Evolutionary conservation across 805 yeast species (phyloP), one percentile per base, ranked within the genome.

Genomic region (Candida hispaniensis): DNA sequence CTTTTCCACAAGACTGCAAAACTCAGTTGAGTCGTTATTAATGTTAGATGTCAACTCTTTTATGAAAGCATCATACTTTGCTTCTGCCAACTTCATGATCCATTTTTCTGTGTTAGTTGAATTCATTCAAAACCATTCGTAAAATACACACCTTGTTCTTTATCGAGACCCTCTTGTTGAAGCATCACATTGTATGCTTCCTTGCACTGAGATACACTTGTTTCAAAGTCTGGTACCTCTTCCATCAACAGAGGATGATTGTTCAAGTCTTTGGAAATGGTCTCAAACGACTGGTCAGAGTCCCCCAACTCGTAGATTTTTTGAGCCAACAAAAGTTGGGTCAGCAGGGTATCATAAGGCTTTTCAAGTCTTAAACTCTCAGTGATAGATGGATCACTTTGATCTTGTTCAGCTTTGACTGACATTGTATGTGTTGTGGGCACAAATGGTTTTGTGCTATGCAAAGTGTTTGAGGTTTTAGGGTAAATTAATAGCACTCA

Each of bases 301-400:
- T 43, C 49, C 14, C 46, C 47, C 29, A 39, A 41, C 34, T 56
- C 59, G 24, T 55, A 52, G n/a, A 57, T 51, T 17, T 49, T 39
- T 35, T 56, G 61, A 2, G 48, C 50, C 10, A 56, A 47, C 8
- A 56, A 40, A 17, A 56, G 48, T 34, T 47, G 47, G 45, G 47
- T 51, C 15, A 55, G 42, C 6, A 32, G 29, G 12, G 32, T 28
- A 3, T 19, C 6, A 8, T 20, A 35, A 2, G 21, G 34, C 5
- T n/a, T 21, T 4, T 26, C 11, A 7, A 17, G n/a, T 12, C 14
- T n/a, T 9, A 14, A n/a, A n/a, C n/a, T n/a, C n/a, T n/a, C n/a
- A n/a, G n/a, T n/a, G n/a, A n/a, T n/a, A n/a, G n/a, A n/a, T n/a
- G n/a, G n/a, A n/a, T n/a, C n/a, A n/a, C n/a, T n/a, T n/a, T n/a